Evolutionary conservation across 2,329 filamentous ascomycete species (phyloP).

Genomic region (Xylaria sp.): DNA sequence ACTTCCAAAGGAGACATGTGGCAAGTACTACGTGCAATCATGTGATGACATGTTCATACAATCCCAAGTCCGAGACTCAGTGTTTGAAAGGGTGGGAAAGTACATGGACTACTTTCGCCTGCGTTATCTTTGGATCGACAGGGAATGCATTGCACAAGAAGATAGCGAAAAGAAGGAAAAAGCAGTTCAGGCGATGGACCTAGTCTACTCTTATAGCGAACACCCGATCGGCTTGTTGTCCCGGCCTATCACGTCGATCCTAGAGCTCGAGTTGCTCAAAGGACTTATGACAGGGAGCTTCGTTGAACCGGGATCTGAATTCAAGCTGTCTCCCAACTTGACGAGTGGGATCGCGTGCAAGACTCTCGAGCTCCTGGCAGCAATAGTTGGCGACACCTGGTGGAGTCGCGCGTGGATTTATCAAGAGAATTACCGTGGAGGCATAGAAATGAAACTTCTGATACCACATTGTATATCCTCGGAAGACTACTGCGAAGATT

Average conservation of each 20-base stretch:
- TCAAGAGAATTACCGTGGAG: constrained; percentile 50
- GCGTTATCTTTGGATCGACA: constrained; percentile 29
- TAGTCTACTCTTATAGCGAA: constrained; percentile 24
- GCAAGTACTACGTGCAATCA: constrained; percentile 6
- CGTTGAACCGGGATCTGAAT: constrained; percentile 4
- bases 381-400: constrained; percentile 42
- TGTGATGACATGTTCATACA: not conserved
- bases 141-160: constrained; percentile 26
- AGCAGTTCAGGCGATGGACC: constrained; percentile 28
- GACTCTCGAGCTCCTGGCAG: constrained; percentile 11
- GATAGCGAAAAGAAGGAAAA: constrained; percentile 3
- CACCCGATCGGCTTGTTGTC: constrained; percentile 25
- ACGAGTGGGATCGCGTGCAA: not conserved
- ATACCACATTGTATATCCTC: constrained; percentile 42
- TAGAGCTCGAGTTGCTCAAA: constrained; percentile 10
- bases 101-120: constrained; percentile 23
- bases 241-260: constrained; percentile 8
- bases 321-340: not conserved
- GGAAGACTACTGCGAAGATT: constrained; percentile 25
- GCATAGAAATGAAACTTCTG: constrained; percentile 45
- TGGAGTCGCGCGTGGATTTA: constrained; percentile 51
- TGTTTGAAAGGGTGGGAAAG: constrained; percentile 20
- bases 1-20: not conserved
- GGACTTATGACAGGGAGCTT: constrained; percentile 3
- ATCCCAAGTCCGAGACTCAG: constrained; percentile 25